These are phyloP conservation scores for Saccharomycopsis javanensis DNA, from an alignment of 805 yeast species.

Conservation along the genomic window DNA sequence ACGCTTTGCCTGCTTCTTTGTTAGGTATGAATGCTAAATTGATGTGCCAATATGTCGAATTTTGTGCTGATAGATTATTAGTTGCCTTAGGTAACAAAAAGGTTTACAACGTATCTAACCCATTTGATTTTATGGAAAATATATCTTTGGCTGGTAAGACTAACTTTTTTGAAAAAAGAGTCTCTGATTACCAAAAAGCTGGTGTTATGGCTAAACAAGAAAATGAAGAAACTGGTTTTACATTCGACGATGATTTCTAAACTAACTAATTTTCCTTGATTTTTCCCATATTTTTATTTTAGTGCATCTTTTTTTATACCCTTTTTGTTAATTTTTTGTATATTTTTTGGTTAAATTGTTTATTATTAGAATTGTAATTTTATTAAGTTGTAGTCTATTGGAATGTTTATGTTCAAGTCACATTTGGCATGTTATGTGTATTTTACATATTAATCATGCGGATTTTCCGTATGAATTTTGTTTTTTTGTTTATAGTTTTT, in stretches of 20 bases:
- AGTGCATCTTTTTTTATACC: neutral
- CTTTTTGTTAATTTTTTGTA: neutral
- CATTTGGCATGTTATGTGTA: too few species aligned
- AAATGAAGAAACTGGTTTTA: slow-evolving; percentile 47
- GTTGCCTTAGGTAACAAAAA: slow-evolving; percentile 87
- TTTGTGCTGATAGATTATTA: slow-evolving; percentile 91
- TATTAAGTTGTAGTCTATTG: neutral
- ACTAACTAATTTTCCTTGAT: neutral
- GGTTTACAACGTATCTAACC: slow-evolving; percentile 78
- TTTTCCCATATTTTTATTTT: neutral
- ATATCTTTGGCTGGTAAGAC: slow-evolving; percentile 98
- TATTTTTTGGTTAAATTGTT: slow-evolving; percentile 1
- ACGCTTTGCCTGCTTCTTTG: slow-evolving; percentile 86
- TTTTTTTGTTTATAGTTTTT: neutral
- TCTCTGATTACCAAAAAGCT: slow-evolving; percentile 96
- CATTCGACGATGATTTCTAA: slow-evolving; percentile 91
- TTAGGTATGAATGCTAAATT: slow-evolving; percentile 90
- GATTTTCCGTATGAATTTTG: neutral
- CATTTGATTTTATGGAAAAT: slow-evolving; percentile 98
- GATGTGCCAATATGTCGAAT: slow-evolving; percentile 98
- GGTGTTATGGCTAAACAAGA: slow-evolving; percentile 85
- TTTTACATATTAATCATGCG: too few species aligned
- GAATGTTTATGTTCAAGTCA: too few species aligned
- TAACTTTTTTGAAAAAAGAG: slow-evolving; percentile 98
- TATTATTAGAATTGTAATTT: too few species aligned